Evolutionary conservation across 176 grass and related monocot genomes (phyloP), one percentile per base, ranked within the genome.

Genomic region (Canna indica): DNA sequence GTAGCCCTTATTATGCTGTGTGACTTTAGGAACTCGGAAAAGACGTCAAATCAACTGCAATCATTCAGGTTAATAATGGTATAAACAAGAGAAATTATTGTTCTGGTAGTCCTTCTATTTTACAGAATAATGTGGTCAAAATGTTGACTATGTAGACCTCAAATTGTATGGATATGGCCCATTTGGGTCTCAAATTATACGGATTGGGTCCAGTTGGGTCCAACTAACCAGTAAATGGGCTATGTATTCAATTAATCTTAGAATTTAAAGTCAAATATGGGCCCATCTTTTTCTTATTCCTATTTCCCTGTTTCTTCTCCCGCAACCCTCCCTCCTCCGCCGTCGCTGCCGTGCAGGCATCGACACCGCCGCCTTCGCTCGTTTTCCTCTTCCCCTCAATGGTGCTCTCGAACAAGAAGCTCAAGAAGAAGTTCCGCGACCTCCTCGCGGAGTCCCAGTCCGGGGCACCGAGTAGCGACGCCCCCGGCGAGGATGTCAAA

Each of bases 391-490:
- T 0, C 8, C 22, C 26, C 45, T 48, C 2, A 76, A 96, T 96
- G 93, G 93, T 91, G 75, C 75, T 96, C 44, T 88, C 83, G 16
- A 86, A 88, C 35, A 89, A 91, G 79, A 96, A 91, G 83, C 79
- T 96, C 38, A 91, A 87, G 83, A 83, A 76, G 67, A 91, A 83
- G 85, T 62, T 91, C 24, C 74, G 59, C 24, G 47, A 36, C 20
- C 79, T 96, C 26, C 48, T 79, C 36, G 76, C 77, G 6, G 75
- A n/a, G 10, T 47, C 80, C 33, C 44, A 68, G 39, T 58, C 68
- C 44, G 44, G 64, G 15, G 42, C 6, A 5, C 16, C 25, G 56
- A 27, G 8, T 4, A 3, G n/a, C 30, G 74, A 67, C 22, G 62
- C 31, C 1, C 47, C 44, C 0, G 68, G 48, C 10, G 62, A 59